Base-by-base conservation (phyloP, 805 yeast species). In the Myxozyma nipponensis region DNA sequence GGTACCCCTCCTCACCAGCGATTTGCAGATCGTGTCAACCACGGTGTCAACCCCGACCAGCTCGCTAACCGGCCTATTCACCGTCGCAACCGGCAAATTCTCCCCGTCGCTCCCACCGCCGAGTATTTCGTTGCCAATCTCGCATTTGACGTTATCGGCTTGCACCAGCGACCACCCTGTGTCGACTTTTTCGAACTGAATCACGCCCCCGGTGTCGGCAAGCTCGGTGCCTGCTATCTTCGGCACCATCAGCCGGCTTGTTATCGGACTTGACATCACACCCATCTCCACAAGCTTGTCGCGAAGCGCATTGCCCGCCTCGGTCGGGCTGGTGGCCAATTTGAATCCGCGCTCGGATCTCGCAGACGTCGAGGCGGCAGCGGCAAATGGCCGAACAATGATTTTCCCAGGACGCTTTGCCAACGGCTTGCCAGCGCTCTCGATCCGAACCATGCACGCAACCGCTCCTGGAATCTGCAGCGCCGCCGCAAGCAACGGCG, bases 21-120 rank as follows among this genome's bases (percentile, higher is more conserved):
- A 63, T 5, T 71, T 72, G 4, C 67, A 57, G 9, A 81, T 59
- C 3, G 69, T 67, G 0, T 63, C 5, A 9, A 82, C 58, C 4
- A 72, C 60, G 2, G 66, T 60, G 25, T 80, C 82, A 40, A 82
- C 72, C 0, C 93, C 95, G 37, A 37, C 84, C 77, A 3, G 81
- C 75, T 1, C 62, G 59, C 58, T 52, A 3, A 53, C 42, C 42
- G 41, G 37, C 3, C 21, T 44, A 19, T 24, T 10, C 1, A 35
- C 6, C 6, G 38, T 35, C 19, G 7, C n/a, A 28, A 28, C 32
- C 21, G 38, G 38, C 9, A 13, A 10, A 35, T 7, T n/a, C 21
- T 7, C 21, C 10, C 7, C 13, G 15, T 35, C 38, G 38, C 19
- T 13, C 15, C 15, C 19, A 13, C 13, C 13, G 7, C 7, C 13